Percentiles rank a stretch among this genome's conserved stretches.
Conservation (phyloP, 208 protist species). For the Acanthamoeba castellanii region DNA sequence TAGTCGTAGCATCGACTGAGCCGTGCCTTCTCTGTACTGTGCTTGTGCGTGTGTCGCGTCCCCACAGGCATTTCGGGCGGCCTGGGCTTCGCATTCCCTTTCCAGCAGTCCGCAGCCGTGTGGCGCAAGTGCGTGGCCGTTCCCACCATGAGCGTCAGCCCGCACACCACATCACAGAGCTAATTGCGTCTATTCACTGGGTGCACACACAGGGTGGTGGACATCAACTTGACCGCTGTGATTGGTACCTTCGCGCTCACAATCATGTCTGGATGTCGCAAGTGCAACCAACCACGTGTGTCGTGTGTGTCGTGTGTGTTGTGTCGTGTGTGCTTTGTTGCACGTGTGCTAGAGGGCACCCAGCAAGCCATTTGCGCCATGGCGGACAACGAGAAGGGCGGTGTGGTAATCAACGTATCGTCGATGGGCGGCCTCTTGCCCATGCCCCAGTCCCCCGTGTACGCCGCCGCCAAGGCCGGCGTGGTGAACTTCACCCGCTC, state of each 20-base stretch:
- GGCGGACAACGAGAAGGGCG: constrained; percentile 55
- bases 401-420: constrained; percentile 68
- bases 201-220: neutral
- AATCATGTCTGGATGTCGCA: no score
- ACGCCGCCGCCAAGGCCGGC: constrained; percentile 70
- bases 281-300: neutral
- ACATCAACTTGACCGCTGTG: constrained; percentile 61
- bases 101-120: neutral
- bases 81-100: neutral
- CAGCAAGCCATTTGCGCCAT: neutral
- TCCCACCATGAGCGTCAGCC: no score
- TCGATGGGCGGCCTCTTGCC: constrained; percentile 75
- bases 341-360: constrained; percentile 19
- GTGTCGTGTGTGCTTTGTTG: neutral
- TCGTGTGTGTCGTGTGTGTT: no score
- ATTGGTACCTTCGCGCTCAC: neutral
- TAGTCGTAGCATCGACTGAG: no score
- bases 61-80: neutral
- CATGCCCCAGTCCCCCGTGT: constrained; percentile 73
- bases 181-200: no score
- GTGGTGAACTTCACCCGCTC: constrained; percentile 38
- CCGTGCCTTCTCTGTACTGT: no score
- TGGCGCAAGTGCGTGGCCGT: neutral
- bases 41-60: no score
- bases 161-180: no score